Evolutionary conservation across 1,284 basidiomycete species (phyloP).

Genomic region (Thelephora terrestris): DNA sequence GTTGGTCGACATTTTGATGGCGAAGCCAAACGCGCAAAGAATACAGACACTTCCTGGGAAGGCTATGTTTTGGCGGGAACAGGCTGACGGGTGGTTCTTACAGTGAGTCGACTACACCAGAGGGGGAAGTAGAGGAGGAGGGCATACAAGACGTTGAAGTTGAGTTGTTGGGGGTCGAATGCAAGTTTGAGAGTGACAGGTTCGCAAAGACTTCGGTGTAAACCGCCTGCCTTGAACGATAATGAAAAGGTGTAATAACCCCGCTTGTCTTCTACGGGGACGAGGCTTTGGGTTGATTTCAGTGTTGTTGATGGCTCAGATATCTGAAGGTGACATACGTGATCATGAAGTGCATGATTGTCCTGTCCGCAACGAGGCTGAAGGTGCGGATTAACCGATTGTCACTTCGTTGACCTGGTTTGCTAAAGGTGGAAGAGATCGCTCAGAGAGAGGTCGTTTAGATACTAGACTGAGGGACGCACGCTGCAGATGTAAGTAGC

Average conservation of each 20-base stretch:
- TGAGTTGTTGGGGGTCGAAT: conserved; percentile 39
- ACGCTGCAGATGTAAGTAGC: too few relatives aligned
- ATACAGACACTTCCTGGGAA: conserved; percentile 38
- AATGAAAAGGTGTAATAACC: conserved; percentile 38
- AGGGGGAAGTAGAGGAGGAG: not conserved
- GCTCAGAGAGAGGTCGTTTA: too few relatives aligned
- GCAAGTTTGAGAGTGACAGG: conserved; percentile 33
- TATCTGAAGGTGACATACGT: conserved; percentile 16
- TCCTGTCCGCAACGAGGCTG: conserved; percentile 11
- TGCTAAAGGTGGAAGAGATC: too few relatives aligned
- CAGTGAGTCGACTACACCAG: too few relatives aligned
- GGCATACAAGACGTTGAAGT: conserved; percentile 48
- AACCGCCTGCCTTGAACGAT: conserved; percentile 38
- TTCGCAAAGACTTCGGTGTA: conserved; percentile 40
- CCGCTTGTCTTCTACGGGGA: conserved; percentile 33
- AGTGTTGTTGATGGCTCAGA: not conserved
- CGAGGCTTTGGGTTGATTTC: conserved; percentile 30
- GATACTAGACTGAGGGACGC: too few relatives aligned
- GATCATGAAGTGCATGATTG: conserved; percentile 19
- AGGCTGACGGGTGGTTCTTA: conserved; percentile 23
- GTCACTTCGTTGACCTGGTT: not conserved
- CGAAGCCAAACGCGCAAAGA: conserved; percentile 51
- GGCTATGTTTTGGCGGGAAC: conserved; percentile 42
- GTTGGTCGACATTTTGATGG: conserved; percentile 40
- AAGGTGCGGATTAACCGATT: conserved; percentile 19